A percentile compares a stretch with the other conserved stretches of the same genome.
Evolutionary conservation across 306 rosid species (phyloP).

Genomic region (Glycine soja): DNA sequence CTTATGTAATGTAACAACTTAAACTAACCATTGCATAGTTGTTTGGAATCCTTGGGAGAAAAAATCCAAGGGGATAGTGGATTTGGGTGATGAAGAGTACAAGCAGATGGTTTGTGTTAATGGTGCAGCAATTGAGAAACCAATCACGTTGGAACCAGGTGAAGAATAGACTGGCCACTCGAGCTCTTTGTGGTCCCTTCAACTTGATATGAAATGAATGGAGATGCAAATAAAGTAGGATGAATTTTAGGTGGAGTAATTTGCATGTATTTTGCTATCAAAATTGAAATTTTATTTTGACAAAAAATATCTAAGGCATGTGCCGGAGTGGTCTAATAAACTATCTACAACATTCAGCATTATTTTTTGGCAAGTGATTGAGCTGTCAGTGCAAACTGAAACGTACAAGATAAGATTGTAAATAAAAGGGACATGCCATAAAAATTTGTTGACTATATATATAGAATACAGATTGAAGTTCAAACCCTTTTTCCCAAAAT

Average conservation of each 20-base stretch:
- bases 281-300: too few species aligned
- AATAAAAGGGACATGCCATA: too few species aligned
- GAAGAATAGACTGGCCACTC: conserved; percentile 88
- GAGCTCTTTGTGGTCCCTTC: conserved; percentile 75
- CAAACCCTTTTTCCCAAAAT: too few species aligned
- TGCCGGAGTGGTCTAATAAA: background rate
- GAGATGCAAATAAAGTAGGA: too few species aligned
- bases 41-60: conserved; percentile 99
- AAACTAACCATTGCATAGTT: conserved; percentile 58
- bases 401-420: too few species aligned
- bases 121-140: conserved; percentile 65
- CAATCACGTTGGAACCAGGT: conserved; percentile 79
- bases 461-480: too few species aligned
- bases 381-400: too few species aligned
- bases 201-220: conserved; percentile 47
- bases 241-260: background rate
- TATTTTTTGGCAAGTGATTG: too few species aligned
- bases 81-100: conserved; percentile 93
- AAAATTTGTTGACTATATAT: too few species aligned
- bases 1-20: background rate
- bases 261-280: background rate
- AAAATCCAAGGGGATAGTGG: conserved; percentile 67
- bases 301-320: background rate
- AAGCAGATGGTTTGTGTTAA: conserved; percentile 22
- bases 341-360: background rate